Conservation (phyloP, 176 grass and related monocot species). For the Alopecurus myosuroides region DNA sequence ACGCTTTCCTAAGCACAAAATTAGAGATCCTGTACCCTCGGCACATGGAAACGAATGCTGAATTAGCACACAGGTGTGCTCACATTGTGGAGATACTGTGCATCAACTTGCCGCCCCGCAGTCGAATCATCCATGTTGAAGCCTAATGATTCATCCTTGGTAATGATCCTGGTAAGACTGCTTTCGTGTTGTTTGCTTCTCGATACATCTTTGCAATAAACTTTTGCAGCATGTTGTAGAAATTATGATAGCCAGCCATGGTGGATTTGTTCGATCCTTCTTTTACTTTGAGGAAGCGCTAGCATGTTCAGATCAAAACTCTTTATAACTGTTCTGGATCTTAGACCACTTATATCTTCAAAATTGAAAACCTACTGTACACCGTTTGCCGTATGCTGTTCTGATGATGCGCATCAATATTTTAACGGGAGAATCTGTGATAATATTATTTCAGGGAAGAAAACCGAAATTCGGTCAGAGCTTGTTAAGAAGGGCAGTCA, state of each 20-base stretch:
- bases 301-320: conserved; percentile 20
- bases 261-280: conserved; percentile 21
- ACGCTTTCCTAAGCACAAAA: conserved; percentile 50
- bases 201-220: conserved; percentile 31
- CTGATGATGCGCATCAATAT: neutral
- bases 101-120: conserved; percentile 32
- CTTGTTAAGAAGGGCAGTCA: conserved; percentile 24
- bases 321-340: neutral
- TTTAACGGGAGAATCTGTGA: conserved; percentile 1
- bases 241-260: conserved; percentile 43
- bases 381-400: neutral
- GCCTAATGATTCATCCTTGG: conserved; percentile 49
- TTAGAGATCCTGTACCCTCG: conserved; percentile 56
- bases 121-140: conserved; percentile 48
- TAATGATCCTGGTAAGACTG: conserved; percentile 49
- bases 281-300: conserved; percentile 36
- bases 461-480: conserved; percentile 16
- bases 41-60: conserved; percentile 54
- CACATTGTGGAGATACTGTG: conserved; percentile 34
- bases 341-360: neutral
- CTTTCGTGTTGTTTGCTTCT: conserved; percentile 42
- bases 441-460: neutral
- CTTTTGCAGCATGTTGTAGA: conserved; percentile 50
- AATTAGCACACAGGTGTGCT: conserved; percentile 36
- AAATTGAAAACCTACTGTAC: neutral